A percentile compares a stretch with the other conserved stretches of the same genome.
Conservation (phyloP, 108 stramenopile species). For the Skeletonema costatum region DNA sequence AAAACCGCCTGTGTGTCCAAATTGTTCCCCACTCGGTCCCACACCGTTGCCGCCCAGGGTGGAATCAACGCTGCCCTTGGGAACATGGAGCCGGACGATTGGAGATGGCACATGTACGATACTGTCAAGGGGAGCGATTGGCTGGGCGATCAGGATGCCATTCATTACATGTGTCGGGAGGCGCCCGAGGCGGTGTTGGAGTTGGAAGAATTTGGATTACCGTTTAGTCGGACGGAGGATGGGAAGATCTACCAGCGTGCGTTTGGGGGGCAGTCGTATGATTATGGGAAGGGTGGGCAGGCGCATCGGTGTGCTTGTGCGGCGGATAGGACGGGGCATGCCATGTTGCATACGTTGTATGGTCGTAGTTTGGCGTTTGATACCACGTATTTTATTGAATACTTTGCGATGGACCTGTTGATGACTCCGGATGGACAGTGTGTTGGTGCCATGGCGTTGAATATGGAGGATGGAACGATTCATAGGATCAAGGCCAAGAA, state of each 20-base stretch:
- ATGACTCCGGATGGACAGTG: constrained; percentile 91
- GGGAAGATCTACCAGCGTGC: constrained; percentile 99
- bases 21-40: constrained; percentile 98
- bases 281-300: constrained; percentile 99
- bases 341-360: constrained; percentile 99
- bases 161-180: constrained; percentile 99
- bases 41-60: constrained; percentile 99
- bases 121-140: constrained; percentile 99
- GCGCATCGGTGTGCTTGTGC: constrained; percentile 97
- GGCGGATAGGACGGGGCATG: constrained; percentile 99
- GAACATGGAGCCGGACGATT: constrained; percentile 91
- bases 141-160: constrained; percentile 99
- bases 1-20: constrained; percentile 99
- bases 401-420: constrained; percentile 97
- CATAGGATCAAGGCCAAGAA: constrained; percentile 97
- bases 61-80: constrained; percentile 99
- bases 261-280: constrained; percentile 97
- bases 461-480: constrained; percentile 99
- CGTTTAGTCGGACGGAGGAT: constrained; percentile 95
- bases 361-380: constrained; percentile 98
- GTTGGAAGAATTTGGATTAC: constrained; percentile 95
- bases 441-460: constrained; percentile 94
- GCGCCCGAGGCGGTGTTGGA: constrained; percentile 97
- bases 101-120: constrained; percentile 99
- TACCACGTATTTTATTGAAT: constrained; percentile 99